phyloP scores from a whole-genome alignment of 208 protist genomes.

The Trypanosoma melophagium region DNA sequence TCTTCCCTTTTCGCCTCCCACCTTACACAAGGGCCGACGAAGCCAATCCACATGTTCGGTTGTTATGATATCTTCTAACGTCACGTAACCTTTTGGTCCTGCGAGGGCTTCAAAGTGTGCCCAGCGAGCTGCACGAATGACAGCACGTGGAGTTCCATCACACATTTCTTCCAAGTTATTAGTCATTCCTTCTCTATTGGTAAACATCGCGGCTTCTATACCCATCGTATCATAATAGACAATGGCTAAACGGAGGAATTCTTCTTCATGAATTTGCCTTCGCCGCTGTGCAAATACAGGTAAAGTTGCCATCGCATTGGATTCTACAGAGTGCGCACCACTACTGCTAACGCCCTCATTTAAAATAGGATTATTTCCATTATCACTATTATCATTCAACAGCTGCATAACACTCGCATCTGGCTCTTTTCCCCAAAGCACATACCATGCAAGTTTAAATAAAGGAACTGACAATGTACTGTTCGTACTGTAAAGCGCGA shows the following conservation, averaged over 20 bases:
- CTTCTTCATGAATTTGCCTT: slow-evolving; percentile 22
- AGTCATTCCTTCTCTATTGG: background rate
- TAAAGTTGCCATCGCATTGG: background rate
- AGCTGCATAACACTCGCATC: slow-evolving; percentile 10
- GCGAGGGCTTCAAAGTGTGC: slow-evolving; percentile 53
- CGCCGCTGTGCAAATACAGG: background rate
- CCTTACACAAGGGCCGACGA: slow-evolving; percentile 2
- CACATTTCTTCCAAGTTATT: background rate
- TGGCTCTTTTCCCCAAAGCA: slow-evolving; percentile 25
- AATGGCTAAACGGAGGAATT: slow-evolving; percentile 26
- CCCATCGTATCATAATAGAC: slow-evolving; percentile 27
- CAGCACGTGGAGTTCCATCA: background rate
- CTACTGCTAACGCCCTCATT: background rate
- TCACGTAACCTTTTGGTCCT: slow-evolving; percentile 55
- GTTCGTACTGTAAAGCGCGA: slow-evolving; percentile 30
- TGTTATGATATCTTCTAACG: slow-evolving; percentile 36
- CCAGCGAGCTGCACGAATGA: slow-evolving; percentile 5
- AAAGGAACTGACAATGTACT: background rate
- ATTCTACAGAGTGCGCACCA: too few relatives aligned
- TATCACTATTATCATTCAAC: slow-evolving; percentile 1
- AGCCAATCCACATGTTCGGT: slow-evolving; percentile 26
- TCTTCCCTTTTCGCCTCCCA: too few relatives aligned
- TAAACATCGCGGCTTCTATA: slow-evolving; percentile 1
- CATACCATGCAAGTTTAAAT: slow-evolving; percentile 28
- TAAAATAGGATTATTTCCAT: background rate